phyloP scores from a whole-genome alignment of 2,329 filamentous ascomycete genomes.

The Ustulina deusta region DNA sequence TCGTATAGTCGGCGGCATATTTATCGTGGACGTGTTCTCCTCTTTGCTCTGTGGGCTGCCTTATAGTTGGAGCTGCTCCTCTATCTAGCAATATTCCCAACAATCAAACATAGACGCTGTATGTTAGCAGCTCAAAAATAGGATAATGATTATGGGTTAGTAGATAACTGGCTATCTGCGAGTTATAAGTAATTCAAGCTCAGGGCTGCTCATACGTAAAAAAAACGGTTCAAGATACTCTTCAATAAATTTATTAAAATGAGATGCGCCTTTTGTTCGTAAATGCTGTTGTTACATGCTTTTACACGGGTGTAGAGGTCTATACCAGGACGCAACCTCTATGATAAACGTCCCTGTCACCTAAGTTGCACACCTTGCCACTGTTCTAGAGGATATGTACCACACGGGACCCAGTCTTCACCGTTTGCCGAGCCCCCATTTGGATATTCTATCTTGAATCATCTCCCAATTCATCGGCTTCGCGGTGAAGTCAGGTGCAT shows the following conservation, averaged over 20 bases:
- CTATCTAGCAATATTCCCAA: background rate
- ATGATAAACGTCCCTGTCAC: background rate
- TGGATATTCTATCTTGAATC: slow-evolving; percentile 86
- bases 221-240: background rate
- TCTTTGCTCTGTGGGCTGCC: background rate
- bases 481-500: slow-evolving; percentile 75
- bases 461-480: slow-evolving; percentile 84
- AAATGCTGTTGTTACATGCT: slow-evolving; percentile 37
- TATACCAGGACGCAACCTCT: slow-evolving; percentile 17
- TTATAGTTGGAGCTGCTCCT: background rate
- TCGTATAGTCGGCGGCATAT: background rate
- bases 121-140: background rate
- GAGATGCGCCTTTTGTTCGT: slow-evolving; percentile 33
- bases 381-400: slow-evolving; percentile 21
- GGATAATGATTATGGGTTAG: background rate
- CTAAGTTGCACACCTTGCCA: slow-evolving; percentile 25
- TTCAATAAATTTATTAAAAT: slow-evolving; percentile 16
- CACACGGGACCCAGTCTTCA: slow-evolving; percentile 39
- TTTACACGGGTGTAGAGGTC: slow-evolving; percentile 30
- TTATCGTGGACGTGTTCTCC: background rate
- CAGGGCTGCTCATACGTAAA: background rate
- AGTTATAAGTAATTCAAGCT: background rate
- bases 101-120: too few relatives aligned
- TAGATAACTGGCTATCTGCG: background rate
- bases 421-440: slow-evolving; percentile 81